Evolutionary conservation across 73 alveolate species (phyloP), one percentile per base, ranked within the genome.

Genomic region (Blepharisma stoltei): DNA sequence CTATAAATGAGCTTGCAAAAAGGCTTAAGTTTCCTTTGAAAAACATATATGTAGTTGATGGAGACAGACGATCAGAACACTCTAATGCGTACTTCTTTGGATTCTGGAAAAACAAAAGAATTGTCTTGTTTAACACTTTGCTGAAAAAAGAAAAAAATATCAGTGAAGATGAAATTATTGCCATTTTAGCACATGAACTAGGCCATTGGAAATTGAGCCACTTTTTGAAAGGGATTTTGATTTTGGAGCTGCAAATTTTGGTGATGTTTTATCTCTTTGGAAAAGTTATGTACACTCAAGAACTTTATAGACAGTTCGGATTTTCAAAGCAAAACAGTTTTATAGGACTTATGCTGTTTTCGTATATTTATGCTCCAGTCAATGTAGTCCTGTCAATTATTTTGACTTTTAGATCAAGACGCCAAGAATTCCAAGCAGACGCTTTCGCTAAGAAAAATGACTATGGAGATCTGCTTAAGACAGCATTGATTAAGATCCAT

Each of bases 181-280:
- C 96, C 11, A 96, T 93, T 6, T 82, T 95, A 14, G 97, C 95
- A 21, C 99, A 95, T 81, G 99, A 95, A 82, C 75, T 95, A 14
- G 99, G 99, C 38, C 99, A 95, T 86, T 95, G 99, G 99, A 78
- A 80, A 55, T 83, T 81, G 75, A 83, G 81, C 41, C 99, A 95
- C 78, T 32, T 32, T 3, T 32, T 32, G 41, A 32, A 32, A 32
- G 41, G 41, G 3, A 32, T 32, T 32, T 32, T 32, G 41, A 32
- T 32, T 32, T 0, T 32, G 3, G 41, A 32, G 41, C 41, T 32
- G 41, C 41, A 32, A 32, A 32, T 32, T 32, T 32, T 32, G 41
- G 41, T 32, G 3, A 32, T 32, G 41, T 32, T 32, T 32, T 32
- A 32, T 3, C 41, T 32, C 3, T 32, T 32, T 32, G 41, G 41